These are phyloP conservation scores for Wallacemonas sp. DNA, from an alignment of 208 protist genomes.

Conservation along the genomic window DNA sequence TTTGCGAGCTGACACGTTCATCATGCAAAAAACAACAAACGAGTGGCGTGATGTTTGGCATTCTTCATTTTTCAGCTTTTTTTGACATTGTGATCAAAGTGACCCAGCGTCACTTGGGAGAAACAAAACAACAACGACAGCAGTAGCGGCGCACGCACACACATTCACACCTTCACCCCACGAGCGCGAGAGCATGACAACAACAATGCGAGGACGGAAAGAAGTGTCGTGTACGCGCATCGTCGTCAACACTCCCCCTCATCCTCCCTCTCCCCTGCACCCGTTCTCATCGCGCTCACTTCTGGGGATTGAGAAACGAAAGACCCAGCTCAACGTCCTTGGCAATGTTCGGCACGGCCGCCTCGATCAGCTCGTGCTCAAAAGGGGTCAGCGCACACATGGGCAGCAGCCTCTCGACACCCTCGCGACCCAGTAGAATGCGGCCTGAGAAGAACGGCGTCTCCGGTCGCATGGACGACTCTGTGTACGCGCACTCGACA, in stretches of 20 bases:
- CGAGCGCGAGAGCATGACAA: background rate
- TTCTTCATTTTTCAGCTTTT: background rate
- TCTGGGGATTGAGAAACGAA: constrained; percentile 35
- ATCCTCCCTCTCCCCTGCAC: too few relatives aligned
- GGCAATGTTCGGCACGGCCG: constrained; percentile 66
- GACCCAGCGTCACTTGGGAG: background rate
- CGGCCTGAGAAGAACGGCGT: constrained; percentile 86
- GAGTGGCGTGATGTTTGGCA: too few relatives aligned
- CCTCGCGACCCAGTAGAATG: constrained; percentile 78
- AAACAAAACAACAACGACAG: background rate
- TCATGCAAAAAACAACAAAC: too few relatives aligned
- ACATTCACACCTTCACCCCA: background rate
- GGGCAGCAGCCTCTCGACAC: constrained; percentile 68
- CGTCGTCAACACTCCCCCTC: too few relatives aligned
- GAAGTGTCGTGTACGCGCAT: background rate
- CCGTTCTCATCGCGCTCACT: too few relatives aligned
- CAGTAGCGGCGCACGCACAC: background rate
- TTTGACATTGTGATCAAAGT: background rate
- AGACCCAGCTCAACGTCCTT: constrained; percentile 85
- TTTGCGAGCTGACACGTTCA: too few relatives aligned
- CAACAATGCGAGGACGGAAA: background rate
- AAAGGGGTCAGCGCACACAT: constrained; percentile 61
- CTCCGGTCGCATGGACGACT: constrained; percentile 66
- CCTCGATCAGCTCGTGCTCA: constrained; percentile 78
- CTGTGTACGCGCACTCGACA: constrained; percentile 79